A percentile compares a stretch with the other conserved stretches of the same genome.
Evolutionary conservation across 495 filamentous ascomycete genomes (phyloP).

Genomic region (Hypoxylon intermedium): DNA sequence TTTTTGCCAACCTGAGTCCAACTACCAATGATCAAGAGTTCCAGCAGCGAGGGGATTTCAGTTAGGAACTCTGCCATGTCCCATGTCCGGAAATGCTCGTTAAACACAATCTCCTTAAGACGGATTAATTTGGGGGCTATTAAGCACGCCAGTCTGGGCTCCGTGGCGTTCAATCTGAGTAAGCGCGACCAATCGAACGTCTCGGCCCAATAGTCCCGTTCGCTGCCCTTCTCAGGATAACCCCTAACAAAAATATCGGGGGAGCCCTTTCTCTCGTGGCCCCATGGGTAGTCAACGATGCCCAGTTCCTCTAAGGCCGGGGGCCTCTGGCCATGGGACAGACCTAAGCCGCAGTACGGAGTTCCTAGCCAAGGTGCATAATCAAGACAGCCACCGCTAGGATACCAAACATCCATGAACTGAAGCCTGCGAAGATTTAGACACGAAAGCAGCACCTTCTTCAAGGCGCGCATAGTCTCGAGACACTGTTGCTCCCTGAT

Average conservation of each 20-base stretch:
- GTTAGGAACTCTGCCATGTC: constrained; percentile 12
- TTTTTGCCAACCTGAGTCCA: constrained; percentile 7
- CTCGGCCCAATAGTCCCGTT: constrained; percentile 19
- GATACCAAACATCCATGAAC: constrained; percentile 14
- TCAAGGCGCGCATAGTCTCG: constrained; percentile 17
- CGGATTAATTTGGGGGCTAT: not conserved
- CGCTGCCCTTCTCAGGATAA: constrained; percentile 17
- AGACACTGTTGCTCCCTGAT: constrained; percentile 8
- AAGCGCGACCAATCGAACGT: constrained; percentile 26
- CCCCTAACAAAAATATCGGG: constrained; percentile 8
- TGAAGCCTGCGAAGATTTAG: constrained; percentile 14
- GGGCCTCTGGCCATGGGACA: constrained; percentile 17
- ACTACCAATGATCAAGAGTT: constrained; percentile 9
- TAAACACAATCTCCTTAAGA: not conserved
- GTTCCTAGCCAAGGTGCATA: not conserved
- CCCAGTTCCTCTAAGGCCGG: constrained; percentile 21
- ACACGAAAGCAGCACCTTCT: constrained; percentile 20
- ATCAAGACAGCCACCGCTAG: not conserved
- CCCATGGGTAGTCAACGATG: not conserved
- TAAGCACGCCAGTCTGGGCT: not conserved
- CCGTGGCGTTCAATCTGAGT: constrained; percentile 10
- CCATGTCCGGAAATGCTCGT: not conserved
- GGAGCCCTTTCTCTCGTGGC: not conserved
- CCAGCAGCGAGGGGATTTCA: constrained; percentile 10
- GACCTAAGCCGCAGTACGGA: constrained; percentile 25